Percentiles rank a stretch among this genome's conserved stretches.
These are phyloP conservation scores for Arachis monticola DNA, from an alignment of 331 rosid genomes.

Conservation along the genomic window DNA sequence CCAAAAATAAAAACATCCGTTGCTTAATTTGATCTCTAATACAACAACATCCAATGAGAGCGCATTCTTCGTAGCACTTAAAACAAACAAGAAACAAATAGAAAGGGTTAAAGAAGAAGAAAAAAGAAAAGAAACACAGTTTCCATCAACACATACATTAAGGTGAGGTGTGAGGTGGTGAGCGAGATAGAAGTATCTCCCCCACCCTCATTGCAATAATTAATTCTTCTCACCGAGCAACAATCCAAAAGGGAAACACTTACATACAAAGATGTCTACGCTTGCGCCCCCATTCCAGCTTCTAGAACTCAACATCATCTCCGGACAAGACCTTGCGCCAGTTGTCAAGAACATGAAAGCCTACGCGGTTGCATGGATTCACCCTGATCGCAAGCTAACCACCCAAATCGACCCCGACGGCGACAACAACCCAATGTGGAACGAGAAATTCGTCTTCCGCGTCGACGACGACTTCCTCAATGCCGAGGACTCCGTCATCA, in stretches of 20 bases:
- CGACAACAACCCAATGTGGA: slow-evolving; percentile 71
- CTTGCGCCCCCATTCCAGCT: slow-evolving; percentile 50
- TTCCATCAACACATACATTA: not conserved
- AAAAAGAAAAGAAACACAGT: not conserved
- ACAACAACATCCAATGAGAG: not conserved
- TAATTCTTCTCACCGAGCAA: slow-evolving; percentile 24
- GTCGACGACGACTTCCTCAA: slow-evolving; percentile 58
- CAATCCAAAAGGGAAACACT: not conserved
- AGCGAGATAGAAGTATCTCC: slow-evolving; percentile 5
- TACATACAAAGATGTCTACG: slow-evolving; percentile 48
- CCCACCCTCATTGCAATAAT: not conserved
- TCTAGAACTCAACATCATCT: slow-evolving; percentile 70
- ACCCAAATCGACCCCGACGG: slow-evolving; percentile 65
- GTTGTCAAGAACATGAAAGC: slow-evolving; percentile 65
- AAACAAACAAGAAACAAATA: not conserved
- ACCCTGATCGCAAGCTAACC: slow-evolving; percentile 61
- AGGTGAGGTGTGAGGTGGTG: slow-evolving; percentile 17
- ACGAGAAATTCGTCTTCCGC: slow-evolving; percentile 83
- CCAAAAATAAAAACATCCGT: slow-evolving; percentile 17
- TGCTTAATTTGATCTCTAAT: slow-evolving; percentile 7
- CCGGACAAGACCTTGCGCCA: slow-evolving; percentile 67
- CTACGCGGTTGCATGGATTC: slow-evolving; percentile 79
- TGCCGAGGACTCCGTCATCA: slow-evolving; percentile 47
- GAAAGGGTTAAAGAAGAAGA: not conserved
- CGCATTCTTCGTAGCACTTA: not conserved